Evolutionary conservation across 2,329 filamentous ascomycete species (phyloP), one percentile per base, ranked within the genome.

Genomic region (Tolypocladium tropicale): DNA sequence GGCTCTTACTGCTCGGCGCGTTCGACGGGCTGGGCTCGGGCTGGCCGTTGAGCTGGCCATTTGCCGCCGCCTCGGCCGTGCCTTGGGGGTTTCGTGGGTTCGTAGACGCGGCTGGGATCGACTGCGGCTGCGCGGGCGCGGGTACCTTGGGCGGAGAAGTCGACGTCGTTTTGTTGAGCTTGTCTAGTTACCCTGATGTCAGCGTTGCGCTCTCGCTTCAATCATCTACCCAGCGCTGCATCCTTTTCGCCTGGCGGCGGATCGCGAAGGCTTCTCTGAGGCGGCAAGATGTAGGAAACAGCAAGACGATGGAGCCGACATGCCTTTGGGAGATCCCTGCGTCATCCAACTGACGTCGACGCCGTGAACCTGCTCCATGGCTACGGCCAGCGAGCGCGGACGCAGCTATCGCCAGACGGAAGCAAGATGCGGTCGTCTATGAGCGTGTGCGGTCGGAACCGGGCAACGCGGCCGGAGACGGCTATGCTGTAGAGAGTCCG

Each of bases 281-380:
- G 41, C 41, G 2, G 41, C 41, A 46, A 25, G 10, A 4, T 1
- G 46, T 16, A 9, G 18, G 2, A 21, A 21, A 16, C n/a, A 50
- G 46, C 46, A 51, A 14, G 36, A n/a, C 34, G 30, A 39, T 23
- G n/a, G 25, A 41, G 55, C 53, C 32, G 54, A 64, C 80, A 72
- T 78, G 89, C 90, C 90, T 86, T 88, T 91, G 61, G 85, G 84
- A 64, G 86, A 83, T 68, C 89, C 88, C 73, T 94, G 88, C 64
- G 80, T 80, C 77, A 95, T 88, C 90, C 90, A 95, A 72, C 88
- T 91, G 67, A 95, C 90, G 73, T 95, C 90, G 67, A 95, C 82
- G 62, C 86, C 86, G 70, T 90, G 85, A 62, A 89, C 82, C 64
- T 88, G 85, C 73, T 93, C 89, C 89, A 93, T 93, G 59, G 63